Evolutionary conservation across 805 yeast species (phyloP), one percentile per base, ranked within the genome.

Genomic region (Spathaspora sp.): DNA sequence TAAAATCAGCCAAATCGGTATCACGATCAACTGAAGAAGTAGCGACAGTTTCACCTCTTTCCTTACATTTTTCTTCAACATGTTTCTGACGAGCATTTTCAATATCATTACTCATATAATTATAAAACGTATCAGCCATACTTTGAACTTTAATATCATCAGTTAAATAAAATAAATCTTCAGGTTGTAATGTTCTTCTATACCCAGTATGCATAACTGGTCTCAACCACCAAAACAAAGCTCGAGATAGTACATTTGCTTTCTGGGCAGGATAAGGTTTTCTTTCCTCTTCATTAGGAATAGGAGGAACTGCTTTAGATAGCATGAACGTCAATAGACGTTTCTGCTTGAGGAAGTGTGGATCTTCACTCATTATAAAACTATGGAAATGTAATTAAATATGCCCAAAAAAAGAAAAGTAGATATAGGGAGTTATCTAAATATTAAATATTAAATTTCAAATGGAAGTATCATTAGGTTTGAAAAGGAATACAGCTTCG

Each of bases 191-290:
- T 0, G 92, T 86, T 60, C 94, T 75, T 64, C 82, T 85, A 65
- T 87, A 87, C 6, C 96, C 94, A 7, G 79, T 78, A 14, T 66
- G 68, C 73, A 88, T 67, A 42, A 87, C 58, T 0, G 91, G 91
- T 23, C 68, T 59, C 45, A 87, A 66, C 92, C 93, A 88, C 81
- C 85, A 77, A 63, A 86, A 82, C 58, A 83, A 79, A 0, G 74
- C 46, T 56, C 68, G 68, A 12, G 76, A 73, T 10, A 82, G 6
- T 28, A 65, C 42, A 49, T 76, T 76, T 14, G 77, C 70, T 11
- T 60, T 56, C 28, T 58, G 52, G 49, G 64, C 68, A 0, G 87
- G 87, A 60, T 70, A 82, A 5, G 57, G 60, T 12, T 51, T 60
- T 50, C 88, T 63, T 54, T 82, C 84, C 1, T 77, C 79, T 19